Evolutionary conservation across 805 yeast genomes (phyloP).

Genomic region (Hanseniaspora nectarophila): DNA sequence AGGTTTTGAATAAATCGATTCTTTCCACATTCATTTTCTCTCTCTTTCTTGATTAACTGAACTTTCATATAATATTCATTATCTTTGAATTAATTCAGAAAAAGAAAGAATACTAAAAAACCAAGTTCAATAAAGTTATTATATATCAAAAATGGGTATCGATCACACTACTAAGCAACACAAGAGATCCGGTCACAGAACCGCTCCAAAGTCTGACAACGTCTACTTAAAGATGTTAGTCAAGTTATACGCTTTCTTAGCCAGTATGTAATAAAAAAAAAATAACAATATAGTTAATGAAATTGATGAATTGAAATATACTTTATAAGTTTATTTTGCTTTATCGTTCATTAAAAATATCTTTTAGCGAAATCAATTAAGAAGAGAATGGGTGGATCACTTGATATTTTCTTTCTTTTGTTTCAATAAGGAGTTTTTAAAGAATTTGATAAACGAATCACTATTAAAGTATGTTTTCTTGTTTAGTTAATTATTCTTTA

Average conservation of each 20-base stretch:
- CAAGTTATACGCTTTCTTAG: conserved; percentile 96
- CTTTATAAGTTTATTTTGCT: background rate
- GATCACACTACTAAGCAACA: conserved; percentile 96
- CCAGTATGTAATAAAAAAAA: conserved; percentile 66
- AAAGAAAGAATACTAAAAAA: background rate
- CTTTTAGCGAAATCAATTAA: background rate
- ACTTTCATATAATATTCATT: too few relatives aligned
- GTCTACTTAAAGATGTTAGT: conserved; percentile 97
- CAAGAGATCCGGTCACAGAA: conserved; percentile 89
- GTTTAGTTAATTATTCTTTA: background rate
- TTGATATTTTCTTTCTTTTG: background rate
- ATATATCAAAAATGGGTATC: conserved; percentile 64
- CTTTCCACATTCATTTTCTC: too few relatives aligned
- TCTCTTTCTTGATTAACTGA: too few relatives aligned
- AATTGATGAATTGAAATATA: background rate
- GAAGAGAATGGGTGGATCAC: background rate
- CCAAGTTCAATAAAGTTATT: conserved; percentile 10
- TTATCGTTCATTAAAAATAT: background rate
- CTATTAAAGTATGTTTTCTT: background rate
- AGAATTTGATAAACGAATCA: background rate
- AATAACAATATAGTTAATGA: background rate
- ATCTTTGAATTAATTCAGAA: too few relatives aligned
- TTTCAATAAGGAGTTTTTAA: background rate
- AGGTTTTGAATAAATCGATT: too few relatives aligned
- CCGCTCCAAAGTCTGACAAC: conserved; percentile 98